phyloP scores from a whole-genome alignment of 2,329 filamentous ascomycete genomes.

The Monosporascus cannonballus region DNA sequence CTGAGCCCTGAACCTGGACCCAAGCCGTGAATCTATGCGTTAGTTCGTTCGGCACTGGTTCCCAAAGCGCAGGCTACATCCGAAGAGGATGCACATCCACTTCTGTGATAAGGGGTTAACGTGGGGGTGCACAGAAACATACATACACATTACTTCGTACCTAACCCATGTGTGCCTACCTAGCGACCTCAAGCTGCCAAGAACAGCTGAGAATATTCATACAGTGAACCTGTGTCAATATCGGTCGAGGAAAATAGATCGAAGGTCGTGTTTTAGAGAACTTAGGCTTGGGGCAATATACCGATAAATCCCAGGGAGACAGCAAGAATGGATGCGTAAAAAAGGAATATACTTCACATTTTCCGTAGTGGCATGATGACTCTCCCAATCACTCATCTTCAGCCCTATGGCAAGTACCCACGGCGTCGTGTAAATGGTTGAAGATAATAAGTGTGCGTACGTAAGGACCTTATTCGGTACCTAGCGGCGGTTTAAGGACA shows the following conservation, averaged over 20 bases:
- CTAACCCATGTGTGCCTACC: not conserved
- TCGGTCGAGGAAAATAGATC: too few relatives aligned
- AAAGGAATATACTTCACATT: not conserved
- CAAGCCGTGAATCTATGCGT: not conserved
- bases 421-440: not conserved
- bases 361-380: not conserved
- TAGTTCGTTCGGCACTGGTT: not conserved
- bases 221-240: too few relatives aligned
- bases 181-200: not conserved
- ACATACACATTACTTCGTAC: not conserved
- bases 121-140: not conserved
- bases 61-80: not conserved
- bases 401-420: not conserved
- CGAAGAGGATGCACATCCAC: not conserved
- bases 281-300: too few relatives aligned
- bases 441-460: not conserved
- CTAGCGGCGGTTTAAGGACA: not conserved
- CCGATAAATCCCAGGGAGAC: too few relatives aligned
- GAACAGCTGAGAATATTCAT: too few relatives aligned
- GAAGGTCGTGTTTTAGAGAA: too few relatives aligned
- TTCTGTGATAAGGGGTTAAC: too few relatives aligned
- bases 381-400: not conserved
- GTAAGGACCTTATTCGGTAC: not conserved
- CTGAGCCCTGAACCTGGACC: too few relatives aligned
- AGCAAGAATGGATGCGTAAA: too few relatives aligned